phyloP scores from a whole-genome alignment of 2,329 filamentous ascomycete genomes.

The Monilinia laxa region DNA sequence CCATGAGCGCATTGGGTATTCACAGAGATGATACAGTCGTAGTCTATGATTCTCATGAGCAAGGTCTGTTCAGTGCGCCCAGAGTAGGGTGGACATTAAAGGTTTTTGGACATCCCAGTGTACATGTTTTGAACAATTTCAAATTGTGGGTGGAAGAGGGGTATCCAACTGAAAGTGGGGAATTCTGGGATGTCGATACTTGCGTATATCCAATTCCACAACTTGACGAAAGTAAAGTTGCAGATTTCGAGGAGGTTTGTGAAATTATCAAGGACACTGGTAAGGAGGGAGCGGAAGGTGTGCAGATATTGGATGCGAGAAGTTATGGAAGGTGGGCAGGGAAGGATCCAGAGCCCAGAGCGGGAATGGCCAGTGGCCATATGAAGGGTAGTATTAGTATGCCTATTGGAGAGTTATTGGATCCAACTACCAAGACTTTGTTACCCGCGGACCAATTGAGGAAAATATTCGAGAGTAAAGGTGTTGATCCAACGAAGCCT shows the following conservation, averaged over 20 bases:
- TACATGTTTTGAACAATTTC: conserved; percentile 95
- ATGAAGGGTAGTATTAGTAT: conserved; percentile 85
- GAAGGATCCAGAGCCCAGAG: conserved; percentile 79
- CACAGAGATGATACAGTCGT: conserved; percentile 85
- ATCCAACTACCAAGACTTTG: conserved; percentile 79
- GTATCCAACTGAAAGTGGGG: conserved; percentile 76
- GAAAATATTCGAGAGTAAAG: conserved; percentile 75
- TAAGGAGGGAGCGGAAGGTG: conserved; percentile 78
- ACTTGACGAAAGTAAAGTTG: conserved; percentile 62
- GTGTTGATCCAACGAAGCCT: conserved; percentile 74
- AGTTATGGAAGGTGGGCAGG: conserved; percentile 78
- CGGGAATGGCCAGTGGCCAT: conserved; percentile 84
- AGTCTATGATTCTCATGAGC: conserved; percentile 87
- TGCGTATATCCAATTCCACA: conserved; percentile 62
- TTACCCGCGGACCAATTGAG: conserved; percentile 69
- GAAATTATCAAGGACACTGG: conserved; percentile 73
- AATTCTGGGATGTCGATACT: conserved; percentile 66
- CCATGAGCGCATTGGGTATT: conserved; percentile 88
- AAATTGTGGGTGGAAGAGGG: conserved; percentile 87
- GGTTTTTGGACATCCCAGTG: conserved; percentile 83
- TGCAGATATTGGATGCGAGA: conserved; percentile 88
- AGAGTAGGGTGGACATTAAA: conserved; percentile 91
- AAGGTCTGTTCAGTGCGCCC: conserved; percentile 92
- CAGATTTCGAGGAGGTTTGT: conserved; percentile 78
- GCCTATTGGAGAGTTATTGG: conserved; percentile 75